Percentiles rank a stretch among this genome's conserved stretches.
phyloP scores from a whole-genome alignment of 2,329 filamentous ascomycete species.

The Paecilomyces dactylethromorphus region DNA sequence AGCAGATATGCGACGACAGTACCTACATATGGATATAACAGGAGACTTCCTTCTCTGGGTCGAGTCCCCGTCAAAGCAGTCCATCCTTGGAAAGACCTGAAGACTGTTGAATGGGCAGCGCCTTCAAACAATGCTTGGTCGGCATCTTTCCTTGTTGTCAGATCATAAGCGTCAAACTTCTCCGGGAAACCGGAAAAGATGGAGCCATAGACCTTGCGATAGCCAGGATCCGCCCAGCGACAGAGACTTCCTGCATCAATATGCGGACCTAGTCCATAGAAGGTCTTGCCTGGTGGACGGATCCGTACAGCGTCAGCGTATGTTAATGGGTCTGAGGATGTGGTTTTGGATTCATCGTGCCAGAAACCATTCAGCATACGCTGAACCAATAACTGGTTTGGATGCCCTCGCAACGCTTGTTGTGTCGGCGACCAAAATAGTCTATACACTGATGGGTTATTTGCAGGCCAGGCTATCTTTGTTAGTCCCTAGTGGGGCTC shows the following conservation, averaged over 20 bases:
- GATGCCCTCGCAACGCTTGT: conserved; percentile 30
- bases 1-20: conserved; percentile 34
- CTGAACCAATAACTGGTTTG: conserved; percentile 31
- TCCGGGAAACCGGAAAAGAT: conserved; percentile 34
- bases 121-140: conserved; percentile 25
- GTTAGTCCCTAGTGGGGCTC: not conserved
- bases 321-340: conserved; percentile 29
- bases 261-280: conserved; percentile 38
- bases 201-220: conserved; percentile 29
- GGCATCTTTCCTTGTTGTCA: conserved; percentile 24
- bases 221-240: conserved; percentile 36
- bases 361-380: conserved; percentile 33
- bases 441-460: conserved; percentile 33
- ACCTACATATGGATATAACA: conserved; percentile 35
- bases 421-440: conserved; percentile 36
- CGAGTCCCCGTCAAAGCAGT: conserved; percentile 33
- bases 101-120: conserved; percentile 30
- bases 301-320: conserved; percentile 37
- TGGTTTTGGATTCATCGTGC: conserved; percentile 23
- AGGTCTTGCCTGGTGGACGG: conserved; percentile 30
- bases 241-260: conserved; percentile 39
- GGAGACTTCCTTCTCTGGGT: conserved; percentile 30
- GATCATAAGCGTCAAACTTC: conserved; percentile 31
- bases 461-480: conserved; percentile 14
- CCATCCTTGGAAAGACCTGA: conserved; percentile 38